Base-by-base conservation (phyloP, 106 monocot genomes). In the Phalaenopsis aphrodite region DNA sequence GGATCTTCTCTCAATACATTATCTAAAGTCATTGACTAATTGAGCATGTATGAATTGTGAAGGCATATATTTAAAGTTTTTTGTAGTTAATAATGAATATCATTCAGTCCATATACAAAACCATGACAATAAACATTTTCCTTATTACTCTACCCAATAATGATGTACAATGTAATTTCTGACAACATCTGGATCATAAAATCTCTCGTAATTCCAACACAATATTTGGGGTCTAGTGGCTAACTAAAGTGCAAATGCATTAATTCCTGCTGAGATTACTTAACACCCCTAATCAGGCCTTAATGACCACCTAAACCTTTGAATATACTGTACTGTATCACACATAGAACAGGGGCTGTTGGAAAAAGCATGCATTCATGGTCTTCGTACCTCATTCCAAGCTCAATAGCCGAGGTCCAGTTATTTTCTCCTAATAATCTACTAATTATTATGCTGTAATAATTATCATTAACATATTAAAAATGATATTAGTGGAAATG, bases 191-290 rank as follows among this genome's bases (percentile, higher is more conserved):
- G 74, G 42, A 74, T 74, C 74, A 18, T 42, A 42, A 42, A 74
- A 74, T 74, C 74, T 74, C 74, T 74, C 74, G 74, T 45, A 19
- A 45, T 74, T 74, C 43, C 43, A 43, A 74, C 74, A 43, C 17
- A 74, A 45, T 74, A 45, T 74, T 38, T 69, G 4, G 69, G 69
- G 69, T 15, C 38, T 12, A 9, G 69, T 2, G 15, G 2, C 14
- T 15, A 15, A 52, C 14, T 52, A 52, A 39, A 69, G 38, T 39
- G 36, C 69, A 38, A 14, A 7, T 9, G 11, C 7, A 64, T 18
- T 24, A 24, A 68, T 68, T 19, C 36, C 10, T 37, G 8, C 37
- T 39, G 12, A 38, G 69, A 69, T 10, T 39, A 69, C 2, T 38
- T 69, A 37, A 69, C 14, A 69, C n/a, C 39, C 61, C 10, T 69